Base-by-base conservation (phyloP, 2,329 filamentous ascomycete genomes). In the Fusarium aywerte region DNA sequence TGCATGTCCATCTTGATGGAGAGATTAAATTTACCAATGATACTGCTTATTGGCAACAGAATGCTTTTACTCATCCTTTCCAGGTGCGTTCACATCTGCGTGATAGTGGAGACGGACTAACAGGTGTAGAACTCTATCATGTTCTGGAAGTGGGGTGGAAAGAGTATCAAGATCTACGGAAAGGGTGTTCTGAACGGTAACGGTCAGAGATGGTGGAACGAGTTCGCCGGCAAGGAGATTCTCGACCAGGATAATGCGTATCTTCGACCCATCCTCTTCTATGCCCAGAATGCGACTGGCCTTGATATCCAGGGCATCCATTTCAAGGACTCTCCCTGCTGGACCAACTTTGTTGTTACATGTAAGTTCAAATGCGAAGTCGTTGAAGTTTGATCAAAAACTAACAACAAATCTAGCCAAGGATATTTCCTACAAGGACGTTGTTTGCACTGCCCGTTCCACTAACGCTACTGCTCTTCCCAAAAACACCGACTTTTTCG, bases 61-160 rank as follows among this genome's bases (percentile, higher is more conserved):
- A 80, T 55, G 76, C 80, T 35, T 81, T 78, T 70, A 69, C 70
- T 15, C 78, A 82, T 53, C 77, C 79, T 0, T 81, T 82, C 68
- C 78, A 82, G 39, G 50, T 53, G 27, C 16, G 39, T 45, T 16
- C 13, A 8, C 8, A 10, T 6, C 7, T 8, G 2, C 1, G 3
- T 3, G 13, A 10, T 0, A 35, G 2, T 35, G n/a, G 1, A 10
- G 7, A 3, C 18, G 9, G 8, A 21, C 39, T 53, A 45, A 53
- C 40, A 13, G 4, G 12, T 18, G 1, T 13, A 53, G 66, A 79
- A 82, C 62, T 86, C 83, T 4, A 84, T 89, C 55, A 86, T 86
- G 56, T 89, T 89, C 70, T 89, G 85, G 84, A 84, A 87, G 49
- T 89, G 86, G 86, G 86, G 87, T 55, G 87, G 87, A 12, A 81